Evolutionary conservation across 805 yeast species (phyloP).

Genomic region (Wickerhamiella shivajii): DNA sequence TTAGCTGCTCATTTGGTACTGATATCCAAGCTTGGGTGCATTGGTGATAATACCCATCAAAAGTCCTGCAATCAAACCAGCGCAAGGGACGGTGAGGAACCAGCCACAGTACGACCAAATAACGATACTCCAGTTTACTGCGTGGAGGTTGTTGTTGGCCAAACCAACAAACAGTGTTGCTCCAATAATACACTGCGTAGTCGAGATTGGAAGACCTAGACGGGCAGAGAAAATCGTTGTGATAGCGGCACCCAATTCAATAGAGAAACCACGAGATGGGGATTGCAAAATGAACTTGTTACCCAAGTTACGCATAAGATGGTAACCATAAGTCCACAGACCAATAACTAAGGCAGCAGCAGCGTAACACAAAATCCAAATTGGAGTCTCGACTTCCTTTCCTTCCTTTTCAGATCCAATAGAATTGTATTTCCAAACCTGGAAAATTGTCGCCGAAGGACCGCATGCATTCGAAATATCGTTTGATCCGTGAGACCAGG

Average conservation of each 20-base stretch:
- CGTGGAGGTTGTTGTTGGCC: slow-evolving; percentile 46
- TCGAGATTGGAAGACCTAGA: slow-evolving; percentile 55
- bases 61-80: slow-evolving; percentile 58
- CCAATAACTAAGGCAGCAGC: slow-evolving; percentile 57
- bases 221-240: slow-evolving; percentile 66
- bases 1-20: background rate
- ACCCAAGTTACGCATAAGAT: slow-evolving; percentile 56
- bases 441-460: slow-evolving; percentile 52
- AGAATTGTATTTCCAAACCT: slow-evolving; percentile 41
- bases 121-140: slow-evolving; percentile 69
- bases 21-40: slow-evolving; percentile 38
- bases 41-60: slow-evolving; percentile 47
- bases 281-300: slow-evolving; percentile 62
- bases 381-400: slow-evolving; percentile 34
- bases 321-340: slow-evolving; percentile 56
- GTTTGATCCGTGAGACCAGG: slow-evolving; percentile 72
- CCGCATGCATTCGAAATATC: slow-evolving; percentile 71
- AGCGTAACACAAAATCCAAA: slow-evolving; percentile 57
- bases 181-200: slow-evolving; percentile 69
- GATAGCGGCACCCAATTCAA: slow-evolving; percentile 65
- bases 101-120: slow-evolving; percentile 58
- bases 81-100: slow-evolving; percentile 58
- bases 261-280: slow-evolving; percentile 63
- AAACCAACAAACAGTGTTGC: slow-evolving; percentile 65
- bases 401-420: slow-evolving; percentile 29